Evolutionary conservation across 2,329 filamentous ascomycete genomes (phyloP).

Genomic region (Malbranchea cinnamomea): DNA sequence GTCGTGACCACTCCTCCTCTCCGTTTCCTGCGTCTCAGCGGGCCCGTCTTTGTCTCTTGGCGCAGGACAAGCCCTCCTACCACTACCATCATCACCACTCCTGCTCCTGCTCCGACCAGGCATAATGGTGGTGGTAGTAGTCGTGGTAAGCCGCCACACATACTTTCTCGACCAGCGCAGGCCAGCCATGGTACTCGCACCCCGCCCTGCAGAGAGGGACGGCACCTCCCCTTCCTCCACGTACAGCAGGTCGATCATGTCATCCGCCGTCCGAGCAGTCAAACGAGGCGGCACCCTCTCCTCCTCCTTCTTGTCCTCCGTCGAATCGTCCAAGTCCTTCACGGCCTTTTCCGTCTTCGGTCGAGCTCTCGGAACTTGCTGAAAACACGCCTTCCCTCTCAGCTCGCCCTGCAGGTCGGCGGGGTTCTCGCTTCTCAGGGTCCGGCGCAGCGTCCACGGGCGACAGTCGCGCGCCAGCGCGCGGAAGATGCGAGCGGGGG

Average conservation of each 20-base stretch:
- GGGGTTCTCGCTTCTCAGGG: slow-evolving; percentile 26
- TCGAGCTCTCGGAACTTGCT: slow-evolving; percentile 10
- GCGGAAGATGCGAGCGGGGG: slow-evolving; percentile 18
- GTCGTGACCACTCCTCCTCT: slow-evolving; percentile 4
- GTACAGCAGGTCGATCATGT: slow-evolving; percentile 23
- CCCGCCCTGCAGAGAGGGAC: too few species aligned
- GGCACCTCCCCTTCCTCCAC: slow-evolving; percentile 29
- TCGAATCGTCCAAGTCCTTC: too few species aligned
- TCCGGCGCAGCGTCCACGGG: slow-evolving; percentile 24
- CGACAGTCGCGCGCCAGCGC: slow-evolving; percentile 16
- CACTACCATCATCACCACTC: too few species aligned
- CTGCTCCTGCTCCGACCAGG: too few species aligned
- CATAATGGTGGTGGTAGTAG: slow-evolving; percentile 3
- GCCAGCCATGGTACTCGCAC: slow-evolving; percentile 14
- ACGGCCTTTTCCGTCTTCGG: slow-evolving; percentile 11
- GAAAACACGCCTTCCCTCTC: slow-evolving; percentile 26
- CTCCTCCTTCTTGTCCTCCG: too few species aligned
- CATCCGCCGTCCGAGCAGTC: too few species aligned
- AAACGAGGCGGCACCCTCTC: too few species aligned
- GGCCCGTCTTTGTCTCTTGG: too few species aligned
- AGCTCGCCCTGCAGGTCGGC: slow-evolving; percentile 28
- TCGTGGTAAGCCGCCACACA: slow-evolving; percentile 24
- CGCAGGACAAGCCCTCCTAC: too few species aligned
- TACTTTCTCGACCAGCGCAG: slow-evolving; percentile 29
- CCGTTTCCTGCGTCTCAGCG: too few species aligned